These are phyloP conservation scores for Larix kaempferi DNA, from an alignment of 75 land plant genomes.

Conservation along the genomic window DNA sequence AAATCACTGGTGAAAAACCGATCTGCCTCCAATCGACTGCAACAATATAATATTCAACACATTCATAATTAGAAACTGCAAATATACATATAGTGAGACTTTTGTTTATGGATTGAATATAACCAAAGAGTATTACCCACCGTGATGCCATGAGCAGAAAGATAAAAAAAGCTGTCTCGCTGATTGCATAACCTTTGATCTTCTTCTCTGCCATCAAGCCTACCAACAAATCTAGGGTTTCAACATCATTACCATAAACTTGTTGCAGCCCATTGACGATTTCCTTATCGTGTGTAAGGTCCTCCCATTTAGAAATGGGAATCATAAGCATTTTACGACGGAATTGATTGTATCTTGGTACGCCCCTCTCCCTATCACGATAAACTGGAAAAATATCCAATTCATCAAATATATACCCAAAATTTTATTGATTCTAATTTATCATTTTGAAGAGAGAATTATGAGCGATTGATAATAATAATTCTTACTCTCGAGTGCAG, in stretches of 20 bases:
- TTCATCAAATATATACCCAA: neutral
- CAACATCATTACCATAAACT: slow-evolving; percentile 64
- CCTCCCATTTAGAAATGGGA: slow-evolving; percentile 68
- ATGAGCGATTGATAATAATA: neutral
- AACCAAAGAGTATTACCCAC: neutral
- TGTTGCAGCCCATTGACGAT: slow-evolving; percentile 34
- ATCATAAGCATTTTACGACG: slow-evolving; percentile 54
- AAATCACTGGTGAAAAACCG: slow-evolving; percentile 61
- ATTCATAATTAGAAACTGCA: no score
- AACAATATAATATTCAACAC: neutral
- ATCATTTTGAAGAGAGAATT: no score
- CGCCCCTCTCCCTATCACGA: slow-evolving; percentile 54
- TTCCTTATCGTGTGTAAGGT: slow-evolving; percentile 53
- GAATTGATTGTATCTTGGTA: slow-evolving; percentile 68
- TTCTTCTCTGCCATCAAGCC: slow-evolving; percentile 70
- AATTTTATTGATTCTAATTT: no score
- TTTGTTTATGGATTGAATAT: no score
- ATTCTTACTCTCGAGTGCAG: slow-evolving; percentile 60
- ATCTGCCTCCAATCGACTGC: slow-evolving; percentile 69
- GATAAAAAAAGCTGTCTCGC: slow-evolving; percentile 69
- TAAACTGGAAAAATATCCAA: slow-evolving; percentile 28
- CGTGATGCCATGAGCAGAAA: slow-evolving; percentile 52
- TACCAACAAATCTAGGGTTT: slow-evolving; percentile 53
- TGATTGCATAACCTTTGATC: slow-evolving; percentile 64
- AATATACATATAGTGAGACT: no score